A percentile compares a stretch with the other conserved stretches of the same genome.
phyloP scores from a whole-genome alignment of 208 protist genomes.

The Crithidia brevicula region DNA sequence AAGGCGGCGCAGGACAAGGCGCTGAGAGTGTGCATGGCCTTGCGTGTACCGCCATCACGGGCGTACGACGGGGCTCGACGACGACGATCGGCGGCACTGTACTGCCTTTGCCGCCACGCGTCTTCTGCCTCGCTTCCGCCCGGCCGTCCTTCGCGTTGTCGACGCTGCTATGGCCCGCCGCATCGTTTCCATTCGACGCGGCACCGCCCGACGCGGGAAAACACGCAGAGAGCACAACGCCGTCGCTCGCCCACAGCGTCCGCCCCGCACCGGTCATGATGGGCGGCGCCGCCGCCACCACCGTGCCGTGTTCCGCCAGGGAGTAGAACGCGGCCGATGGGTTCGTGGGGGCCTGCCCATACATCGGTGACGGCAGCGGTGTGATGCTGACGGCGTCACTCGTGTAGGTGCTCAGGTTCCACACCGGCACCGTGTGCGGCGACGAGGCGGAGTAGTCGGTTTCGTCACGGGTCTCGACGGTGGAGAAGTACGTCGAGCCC shows the following conservation, averaged over 20 bases:
- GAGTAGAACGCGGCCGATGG: conserved; percentile 11
- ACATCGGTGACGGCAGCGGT: conserved; percentile 15
- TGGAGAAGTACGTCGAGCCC: conserved; percentile 6
- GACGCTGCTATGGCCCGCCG: too few species aligned
- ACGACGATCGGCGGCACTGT: not conserved
- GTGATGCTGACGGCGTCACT: conserved; percentile 21
- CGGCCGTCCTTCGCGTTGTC: not conserved
- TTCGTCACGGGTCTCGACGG: not conserved
- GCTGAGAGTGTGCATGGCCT: too few species aligned
- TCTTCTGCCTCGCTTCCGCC: not conserved
- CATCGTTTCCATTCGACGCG: too few species aligned
- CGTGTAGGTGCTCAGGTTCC: conserved; percentile 16
- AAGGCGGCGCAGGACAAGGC: too few species aligned
- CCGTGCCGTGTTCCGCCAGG: conserved; percentile 5
- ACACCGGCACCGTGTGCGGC: conserved; percentile 3
- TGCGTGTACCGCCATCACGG: too few species aligned
- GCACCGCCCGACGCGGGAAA: not conserved
- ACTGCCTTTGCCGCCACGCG: not conserved
- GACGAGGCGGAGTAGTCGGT: not conserved
- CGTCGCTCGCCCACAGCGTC: conserved; percentile 9
- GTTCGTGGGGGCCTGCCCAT: conserved; percentile 9
- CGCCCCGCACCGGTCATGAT: not conserved
- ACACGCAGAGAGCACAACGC: not conserved
- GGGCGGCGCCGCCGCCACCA: not conserved
- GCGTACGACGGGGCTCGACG: not conserved